A percentile compares a stretch with the other conserved stretches of the same genome.
Evolutionary conservation across 2,329 filamentous ascomycete genomes (phyloP).

Genomic region (Tricladium varicosporioides): DNA sequence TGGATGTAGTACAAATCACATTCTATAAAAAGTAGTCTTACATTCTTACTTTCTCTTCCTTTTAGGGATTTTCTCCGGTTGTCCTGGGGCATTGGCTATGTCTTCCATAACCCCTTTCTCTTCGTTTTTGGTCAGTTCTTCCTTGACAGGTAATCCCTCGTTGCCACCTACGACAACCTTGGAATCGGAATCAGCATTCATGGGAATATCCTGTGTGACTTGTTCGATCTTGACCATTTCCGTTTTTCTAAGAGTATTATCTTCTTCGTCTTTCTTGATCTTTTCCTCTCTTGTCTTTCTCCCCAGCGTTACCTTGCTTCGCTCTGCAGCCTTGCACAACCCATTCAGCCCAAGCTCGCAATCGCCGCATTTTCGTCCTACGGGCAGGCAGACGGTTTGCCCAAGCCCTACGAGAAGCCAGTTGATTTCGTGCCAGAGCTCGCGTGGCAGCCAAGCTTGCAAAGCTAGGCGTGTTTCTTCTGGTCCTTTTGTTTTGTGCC

Average conservation of each 20-base stretch:
- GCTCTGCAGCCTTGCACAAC: conserved; percentile 72
- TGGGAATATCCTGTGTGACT: conserved; percentile 33
- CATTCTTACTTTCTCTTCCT: conserved; percentile 1
- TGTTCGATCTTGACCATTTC: conserved; percentile 37
- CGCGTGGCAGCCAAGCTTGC: conserved; percentile 65
- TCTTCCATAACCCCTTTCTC: conserved; percentile 11
- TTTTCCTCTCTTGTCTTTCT: conserved; percentile 48
- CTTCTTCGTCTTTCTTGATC: conserved; percentile 35
- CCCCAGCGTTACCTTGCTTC: conserved; percentile 58
- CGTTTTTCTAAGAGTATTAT: conserved; percentile 31
- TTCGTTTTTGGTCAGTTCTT: conserved; percentile 15
- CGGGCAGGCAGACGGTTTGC: conserved; percentile 67
- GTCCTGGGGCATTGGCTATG: conserved; percentile 18
- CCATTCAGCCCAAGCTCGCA: conserved; percentile 76
- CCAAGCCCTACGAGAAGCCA: conserved; percentile 71
- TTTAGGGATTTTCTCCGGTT: conserved; percentile 11
- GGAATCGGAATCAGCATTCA: conserved; percentile 16
- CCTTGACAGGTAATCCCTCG: background rate
- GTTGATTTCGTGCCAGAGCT: conserved; percentile 75
- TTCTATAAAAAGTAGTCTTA: background rate
- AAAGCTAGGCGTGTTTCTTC: conserved; percentile 65
- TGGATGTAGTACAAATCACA: background rate
- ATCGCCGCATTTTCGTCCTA: conserved; percentile 72
- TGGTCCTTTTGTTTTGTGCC: conserved; percentile 62
- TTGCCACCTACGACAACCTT: conserved; percentile 7